These are phyloP conservation scores for Arthrocladium fulminans DNA, from an alignment of 2,329 filamentous ascomycete genomes.

Conservation along the genomic window DNA sequence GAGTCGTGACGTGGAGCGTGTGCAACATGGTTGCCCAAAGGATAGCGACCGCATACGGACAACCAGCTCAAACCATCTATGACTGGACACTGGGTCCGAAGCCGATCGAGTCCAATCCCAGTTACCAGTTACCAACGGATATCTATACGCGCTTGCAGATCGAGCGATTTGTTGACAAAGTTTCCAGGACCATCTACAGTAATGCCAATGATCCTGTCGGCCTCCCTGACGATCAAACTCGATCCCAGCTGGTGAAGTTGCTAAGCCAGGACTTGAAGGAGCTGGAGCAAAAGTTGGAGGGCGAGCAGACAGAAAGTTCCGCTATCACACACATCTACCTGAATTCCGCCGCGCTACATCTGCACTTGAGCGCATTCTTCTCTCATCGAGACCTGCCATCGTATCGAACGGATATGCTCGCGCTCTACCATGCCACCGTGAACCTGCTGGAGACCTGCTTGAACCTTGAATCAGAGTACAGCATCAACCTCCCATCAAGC, in stretches of 20 bases:
- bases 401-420: constrained; percentile 38
- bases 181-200: constrained; percentile 49
- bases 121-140: constrained; percentile 43
- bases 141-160: constrained; percentile 46
- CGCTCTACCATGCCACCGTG: constrained; percentile 38
- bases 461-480: constrained; percentile 33
- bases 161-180: constrained; percentile 51
- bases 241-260: constrained; percentile 37
- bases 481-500: constrained; percentile 24
- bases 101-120: constrained; percentile 33
- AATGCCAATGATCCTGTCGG: constrained; percentile 48
- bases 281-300: constrained; percentile 42
- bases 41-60: constrained; percentile 59
- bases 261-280: constrained; percentile 41
- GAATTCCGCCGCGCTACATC: constrained; percentile 39
- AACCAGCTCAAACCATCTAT: constrained; percentile 54
- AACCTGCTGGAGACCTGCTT: constrained; percentile 40
- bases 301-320: constrained; percentile 27
- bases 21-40: constrained; percentile 61
- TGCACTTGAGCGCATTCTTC: constrained; percentile 43
- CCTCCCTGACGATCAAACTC: constrained; percentile 36
- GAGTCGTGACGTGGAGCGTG: constrained; percentile 57
- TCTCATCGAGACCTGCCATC: constrained; percentile 39
- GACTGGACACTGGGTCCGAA: constrained; percentile 47
- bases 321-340: constrained; percentile 41